phyloP scores from a whole-genome alignment of 768 basidiomycete species.

The Pleurotus giganteus region DNA sequence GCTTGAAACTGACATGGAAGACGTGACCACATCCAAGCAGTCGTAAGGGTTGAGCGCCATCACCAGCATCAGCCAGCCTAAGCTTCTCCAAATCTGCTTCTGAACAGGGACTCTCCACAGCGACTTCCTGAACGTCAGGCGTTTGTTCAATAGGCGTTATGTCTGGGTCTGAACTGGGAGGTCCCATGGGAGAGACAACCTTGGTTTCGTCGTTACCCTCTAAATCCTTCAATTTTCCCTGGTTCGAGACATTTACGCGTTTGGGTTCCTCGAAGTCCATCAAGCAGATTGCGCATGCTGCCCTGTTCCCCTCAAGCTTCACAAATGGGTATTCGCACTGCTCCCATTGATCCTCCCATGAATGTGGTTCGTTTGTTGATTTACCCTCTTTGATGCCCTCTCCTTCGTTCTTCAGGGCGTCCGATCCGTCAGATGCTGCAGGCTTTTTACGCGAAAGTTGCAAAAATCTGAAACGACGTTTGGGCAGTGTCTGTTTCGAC shows the following conservation, averaged over 20 bases:
- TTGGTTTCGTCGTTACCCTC: conserved; percentile 11
- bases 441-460: conserved; percentile 25
- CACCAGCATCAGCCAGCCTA: conserved; percentile 68
- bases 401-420: conserved; percentile 9
- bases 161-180: conserved; percentile 6
- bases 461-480: conserved; percentile 56
- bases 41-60: conserved; percentile 74
- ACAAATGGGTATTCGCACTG: conserved; percentile 78
- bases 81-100: conserved; percentile 41
- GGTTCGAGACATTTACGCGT: conserved; percentile 18
- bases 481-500: conserved; percentile 26
- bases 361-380: conserved; percentile 29
- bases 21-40: conserved; percentile 81
- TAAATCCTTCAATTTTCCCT: conserved; percentile 4
- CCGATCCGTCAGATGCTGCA: neutral
- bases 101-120: conserved; percentile 33
- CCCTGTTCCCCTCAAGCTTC: conserved; percentile 76
- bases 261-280: conserved; percentile 82
- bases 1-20: conserved; percentile 68
- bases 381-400: conserved; percentile 17
- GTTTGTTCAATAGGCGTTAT: conserved; percentile 7
- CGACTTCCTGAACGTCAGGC: conserved; percentile 22
- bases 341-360: conserved; percentile 83
- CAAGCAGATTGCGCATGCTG: conserved; percentile 81
- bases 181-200: neutral